Percentiles rank a stretch among this genome's conserved stretches.
phyloP scores from a whole-genome alignment of 2,329 filamentous ascomycete species.

The Diaporthe sp. region DNA sequence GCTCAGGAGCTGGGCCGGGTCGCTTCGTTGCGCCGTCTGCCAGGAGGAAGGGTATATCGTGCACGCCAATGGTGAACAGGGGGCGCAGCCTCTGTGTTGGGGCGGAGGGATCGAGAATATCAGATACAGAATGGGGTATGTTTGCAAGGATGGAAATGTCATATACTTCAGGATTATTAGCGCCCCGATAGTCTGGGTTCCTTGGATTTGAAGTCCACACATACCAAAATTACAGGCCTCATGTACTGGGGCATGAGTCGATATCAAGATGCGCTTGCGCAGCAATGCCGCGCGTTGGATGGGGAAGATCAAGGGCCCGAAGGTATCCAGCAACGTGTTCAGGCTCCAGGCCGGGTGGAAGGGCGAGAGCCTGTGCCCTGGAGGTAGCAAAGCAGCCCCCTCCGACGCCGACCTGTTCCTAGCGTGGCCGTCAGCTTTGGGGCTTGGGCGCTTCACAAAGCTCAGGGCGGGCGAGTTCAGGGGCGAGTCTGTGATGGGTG shows the following conservation, averaged over 20 bases:
- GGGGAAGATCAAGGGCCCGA: conserved; percentile 93
- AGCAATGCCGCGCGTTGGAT: conserved; percentile 89
- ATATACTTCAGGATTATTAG: conserved; percentile 74
- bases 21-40: conserved; percentile 66
- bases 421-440: conserved; percentile 59
- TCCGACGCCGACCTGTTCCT: conserved; percentile 75
- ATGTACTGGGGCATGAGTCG: conserved; percentile 88
- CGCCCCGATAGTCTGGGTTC: background rate
- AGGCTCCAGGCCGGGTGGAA: conserved; percentile 92
- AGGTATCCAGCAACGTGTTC: conserved; percentile 80
- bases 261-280: conserved; percentile 89
- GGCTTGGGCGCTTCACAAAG: conserved; percentile 56
- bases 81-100: conserved; percentile 79
- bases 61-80: conserved; percentile 93
- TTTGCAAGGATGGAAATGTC: conserved; percentile 93
- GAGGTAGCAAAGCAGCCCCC: conserved; percentile 69
- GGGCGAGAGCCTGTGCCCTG: conserved; percentile 77
- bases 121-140: conserved; percentile 80
- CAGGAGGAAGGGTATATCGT: conserved; percentile 87
- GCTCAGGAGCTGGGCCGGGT: conserved; percentile 44
- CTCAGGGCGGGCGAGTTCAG: conserved; percentile 66
- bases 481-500: conserved; percentile 60
- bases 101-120: conserved; percentile 75
- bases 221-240: conserved; percentile 90
- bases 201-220: conserved; percentile 42